These are phyloP conservation scores for Rhododendron ferrugineum DNA, from an alignment of 148 eudicot genomes.

Conservation along the genomic window DNA sequence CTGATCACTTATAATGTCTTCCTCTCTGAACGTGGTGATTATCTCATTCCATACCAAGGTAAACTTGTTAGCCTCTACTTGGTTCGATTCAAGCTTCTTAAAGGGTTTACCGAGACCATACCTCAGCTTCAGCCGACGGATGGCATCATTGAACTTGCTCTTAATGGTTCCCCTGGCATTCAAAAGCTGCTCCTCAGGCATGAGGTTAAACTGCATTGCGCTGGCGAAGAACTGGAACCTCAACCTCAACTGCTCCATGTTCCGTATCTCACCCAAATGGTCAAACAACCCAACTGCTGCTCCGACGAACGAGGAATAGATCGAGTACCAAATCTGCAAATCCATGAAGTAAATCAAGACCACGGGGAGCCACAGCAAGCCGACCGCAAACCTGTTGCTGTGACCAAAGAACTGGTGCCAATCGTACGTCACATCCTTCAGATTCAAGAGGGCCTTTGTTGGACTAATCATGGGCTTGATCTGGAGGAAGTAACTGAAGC, in stretches of 20 bases:
- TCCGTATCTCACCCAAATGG: conserved; percentile 89
- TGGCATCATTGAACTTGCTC: conserved; percentile 62
- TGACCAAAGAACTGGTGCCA: conserved; percentile 68
- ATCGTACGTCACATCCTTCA: conserved; percentile 44
- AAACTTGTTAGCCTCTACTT: conserved; percentile 89
- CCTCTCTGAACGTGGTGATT: conserved; percentile 74
- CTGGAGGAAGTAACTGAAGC: conserved; percentile 75
- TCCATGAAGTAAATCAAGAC: conserved; percentile 82
- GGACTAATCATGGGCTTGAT: conserved; percentile 82
- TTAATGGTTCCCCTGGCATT: conserved; percentile 53
- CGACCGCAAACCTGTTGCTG: conserved; percentile 81
- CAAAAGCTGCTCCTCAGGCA: conserved; percentile 89
- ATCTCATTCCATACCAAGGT: conserved; percentile 93
- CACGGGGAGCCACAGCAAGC: conserved; percentile 86
- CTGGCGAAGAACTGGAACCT: conserved; percentile 94
- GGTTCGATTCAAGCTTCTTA: conserved; percentile 81
- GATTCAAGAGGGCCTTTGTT: conserved; percentile 37
- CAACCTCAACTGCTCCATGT: conserved; percentile 83
- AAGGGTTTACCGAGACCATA: conserved; percentile 86
- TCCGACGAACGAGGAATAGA: conserved; percentile 80
- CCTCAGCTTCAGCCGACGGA: conserved; percentile 69
- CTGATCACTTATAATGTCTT: conserved; percentile 67
- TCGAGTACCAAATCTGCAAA: conserved; percentile 88
- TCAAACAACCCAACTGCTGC: conserved; percentile 74
- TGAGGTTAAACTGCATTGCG: conserved; percentile 89